phyloP scores from a whole-genome alignment of 1,284 basidiomycete genomes.

The Boletus smithii region DNA sequence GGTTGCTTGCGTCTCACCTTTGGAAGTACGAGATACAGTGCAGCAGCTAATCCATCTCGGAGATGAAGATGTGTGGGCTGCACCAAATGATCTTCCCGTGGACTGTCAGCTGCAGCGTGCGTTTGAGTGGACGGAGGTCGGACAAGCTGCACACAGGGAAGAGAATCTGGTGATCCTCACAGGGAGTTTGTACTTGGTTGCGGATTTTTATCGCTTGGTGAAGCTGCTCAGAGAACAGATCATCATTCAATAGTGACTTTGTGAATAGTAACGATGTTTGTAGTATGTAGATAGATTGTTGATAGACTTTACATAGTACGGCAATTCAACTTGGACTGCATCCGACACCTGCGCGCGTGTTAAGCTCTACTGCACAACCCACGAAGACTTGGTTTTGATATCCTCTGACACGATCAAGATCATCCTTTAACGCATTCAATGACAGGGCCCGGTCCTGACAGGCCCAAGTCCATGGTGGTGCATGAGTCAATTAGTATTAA shows the following conservation, averaged over 20 bases:
- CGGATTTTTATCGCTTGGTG: slow-evolving; percentile 75
- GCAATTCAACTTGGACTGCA: neutral
- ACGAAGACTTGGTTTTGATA: slow-evolving; percentile 3
- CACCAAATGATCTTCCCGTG: slow-evolving; percentile 32
- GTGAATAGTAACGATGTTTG: neutral
- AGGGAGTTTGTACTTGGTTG: slow-evolving; percentile 90
- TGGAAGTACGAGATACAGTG: slow-evolving; percentile 46
- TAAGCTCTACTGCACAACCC: slow-evolving; percentile 3
- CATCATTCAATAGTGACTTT: too few species aligned
- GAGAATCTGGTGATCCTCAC: slow-evolving; percentile 63
- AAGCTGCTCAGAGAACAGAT: slow-evolving; percentile 13
- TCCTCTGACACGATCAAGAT: slow-evolving; percentile 15
- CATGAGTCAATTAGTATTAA: slow-evolving; percentile 13
- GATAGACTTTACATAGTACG: too few species aligned
- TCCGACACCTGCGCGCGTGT: neutral
- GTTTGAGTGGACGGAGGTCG: slow-evolving; percentile 43
- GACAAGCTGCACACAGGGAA: slow-evolving; percentile 7
- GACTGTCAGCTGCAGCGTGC: slow-evolving; percentile 34
- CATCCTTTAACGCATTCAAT: slow-evolving; percentile 9
- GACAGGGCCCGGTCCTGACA: slow-evolving; percentile 10
- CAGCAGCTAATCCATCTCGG: slow-evolving; percentile 36
- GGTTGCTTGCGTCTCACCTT: slow-evolving; percentile 63
- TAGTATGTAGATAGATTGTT: too few species aligned
- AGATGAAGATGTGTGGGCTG: slow-evolving; percentile 43
- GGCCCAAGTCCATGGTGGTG: slow-evolving; percentile 10